Percentiles rank a stretch among this genome's conserved stretches.
Evolutionary conservation across 2,329 filamentous ascomycete species (phyloP).

Genomic region (Neoscytalidium dimidiatum): DNA sequence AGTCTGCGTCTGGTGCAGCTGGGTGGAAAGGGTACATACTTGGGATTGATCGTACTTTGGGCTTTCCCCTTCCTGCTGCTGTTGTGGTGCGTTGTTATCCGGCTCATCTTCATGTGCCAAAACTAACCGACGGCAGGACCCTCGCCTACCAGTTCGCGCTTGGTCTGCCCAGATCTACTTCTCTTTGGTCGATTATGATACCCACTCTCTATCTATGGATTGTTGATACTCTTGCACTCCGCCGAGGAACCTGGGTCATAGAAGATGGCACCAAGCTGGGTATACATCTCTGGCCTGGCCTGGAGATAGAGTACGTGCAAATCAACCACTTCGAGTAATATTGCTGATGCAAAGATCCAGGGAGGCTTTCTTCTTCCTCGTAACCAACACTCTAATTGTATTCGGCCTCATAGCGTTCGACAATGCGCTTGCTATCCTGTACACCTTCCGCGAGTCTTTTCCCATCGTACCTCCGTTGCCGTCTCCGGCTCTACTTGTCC

Average conservation of each 20-base stretch:
- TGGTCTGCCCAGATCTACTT: conserved; percentile 59
- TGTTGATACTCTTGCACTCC: conserved; percentile 68
- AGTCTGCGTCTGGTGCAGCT: conserved; percentile 48
- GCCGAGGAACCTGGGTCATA: conserved; percentile 72
- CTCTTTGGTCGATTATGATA: conserved; percentile 59
- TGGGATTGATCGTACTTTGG: conserved; percentile 71
- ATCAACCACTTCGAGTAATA: background rate
- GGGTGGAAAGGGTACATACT: conserved; percentile 60
- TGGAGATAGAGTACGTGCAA: conserved; percentile 63
- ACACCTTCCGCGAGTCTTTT: conserved; percentile 63
- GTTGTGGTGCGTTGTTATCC: conserved; percentile 50
- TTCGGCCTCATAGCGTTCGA: conserved; percentile 70
- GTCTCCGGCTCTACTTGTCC: conserved; percentile 53
- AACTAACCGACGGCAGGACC: conserved; percentile 41
- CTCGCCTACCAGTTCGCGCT: conserved; percentile 66
- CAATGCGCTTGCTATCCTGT: conserved; percentile 65
- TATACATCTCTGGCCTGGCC: conserved; percentile 61
- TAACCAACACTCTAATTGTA: conserved; percentile 69
- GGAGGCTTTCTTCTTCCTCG: conserved; percentile 72
- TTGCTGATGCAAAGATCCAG: conserved; percentile 27
- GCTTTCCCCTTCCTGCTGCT: conserved; percentile 66
- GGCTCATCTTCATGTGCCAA: no score
- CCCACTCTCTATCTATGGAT: conserved; percentile 72
- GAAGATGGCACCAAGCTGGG: conserved; percentile 67
- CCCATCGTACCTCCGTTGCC: conserved; percentile 51